Evolutionary conservation across 345 rosid genomes (phyloP).

Genomic region (Excoecaria agallocha): DNA sequence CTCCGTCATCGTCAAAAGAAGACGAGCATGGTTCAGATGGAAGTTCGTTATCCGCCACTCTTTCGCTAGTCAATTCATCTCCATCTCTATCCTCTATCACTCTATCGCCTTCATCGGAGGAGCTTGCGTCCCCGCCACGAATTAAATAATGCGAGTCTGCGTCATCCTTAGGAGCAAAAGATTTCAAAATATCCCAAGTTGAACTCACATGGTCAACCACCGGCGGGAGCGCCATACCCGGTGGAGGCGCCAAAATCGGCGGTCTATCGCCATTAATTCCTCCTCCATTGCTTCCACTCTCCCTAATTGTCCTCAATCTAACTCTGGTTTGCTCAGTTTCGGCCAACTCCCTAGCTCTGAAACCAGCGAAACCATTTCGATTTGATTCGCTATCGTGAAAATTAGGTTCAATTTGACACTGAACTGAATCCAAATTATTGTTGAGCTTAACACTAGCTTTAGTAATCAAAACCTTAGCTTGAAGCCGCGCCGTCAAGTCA

Average conservation of each 20-base stretch:
- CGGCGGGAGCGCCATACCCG: constrained; percentile 18
- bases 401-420: background rate
- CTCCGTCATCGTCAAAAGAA: background rate
- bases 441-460: background rate
- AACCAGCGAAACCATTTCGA: background rate
- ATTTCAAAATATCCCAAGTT: constrained; percentile 30
- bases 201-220: constrained; percentile 24
- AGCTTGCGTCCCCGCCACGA: background rate
- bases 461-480: background rate
- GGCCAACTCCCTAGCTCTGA: background rate
- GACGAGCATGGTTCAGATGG: background rate
- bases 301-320: background rate
- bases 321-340: background rate
- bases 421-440: background rate
- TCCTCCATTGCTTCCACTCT: background rate
- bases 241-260: constrained; percentile 32
- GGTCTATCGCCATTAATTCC: constrained; percentile 35
- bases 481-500: background rate
- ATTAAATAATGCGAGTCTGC: background rate
- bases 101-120: constrained; percentile 3
- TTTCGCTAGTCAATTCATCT: background rate
- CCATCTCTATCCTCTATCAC: constrained; percentile 4
- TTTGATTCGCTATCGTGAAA: background rate
- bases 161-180: constrained; percentile 24
- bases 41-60: background rate